phyloP scores from a whole-genome alignment of 495 filamentous ascomycete genomes.

The Penicillium manginii region DNA sequence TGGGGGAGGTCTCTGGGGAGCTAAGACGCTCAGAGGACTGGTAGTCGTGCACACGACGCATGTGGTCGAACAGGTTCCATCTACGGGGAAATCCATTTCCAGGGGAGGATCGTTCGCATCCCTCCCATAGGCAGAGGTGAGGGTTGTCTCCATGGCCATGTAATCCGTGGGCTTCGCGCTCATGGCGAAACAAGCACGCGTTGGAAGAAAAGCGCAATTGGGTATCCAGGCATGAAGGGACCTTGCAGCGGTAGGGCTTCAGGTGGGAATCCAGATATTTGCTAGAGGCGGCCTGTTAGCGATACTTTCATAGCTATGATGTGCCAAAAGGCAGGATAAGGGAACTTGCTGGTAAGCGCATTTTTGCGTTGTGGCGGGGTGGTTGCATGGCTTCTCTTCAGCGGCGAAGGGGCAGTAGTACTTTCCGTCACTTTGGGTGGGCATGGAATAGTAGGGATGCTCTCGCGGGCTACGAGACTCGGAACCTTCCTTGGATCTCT shows the following conservation, averaged over 20 bases:
- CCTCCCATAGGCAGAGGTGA: slow-evolving; percentile 79
- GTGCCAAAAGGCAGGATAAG: background rate
- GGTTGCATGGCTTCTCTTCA: slow-evolving; percentile 72
- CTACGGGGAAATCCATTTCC: slow-evolving; percentile 89
- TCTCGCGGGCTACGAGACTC: slow-evolving; percentile 69
- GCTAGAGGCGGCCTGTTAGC: slow-evolving; percentile 56
- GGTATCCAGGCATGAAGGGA: slow-evolving; percentile 72
- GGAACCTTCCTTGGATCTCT: slow-evolving; percentile 51
- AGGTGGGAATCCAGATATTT: slow-evolving; percentile 94
- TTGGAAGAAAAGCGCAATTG: slow-evolving; percentile 82
- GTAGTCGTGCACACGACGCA: slow-evolving; percentile 90
- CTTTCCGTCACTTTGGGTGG: slow-evolving; percentile 70
- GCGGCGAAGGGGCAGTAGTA: slow-evolving; percentile 87
- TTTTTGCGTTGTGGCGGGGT: slow-evolving; percentile 88
- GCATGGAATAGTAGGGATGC: slow-evolving; percentile 76
- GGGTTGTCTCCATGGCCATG: slow-evolving; percentile 92
- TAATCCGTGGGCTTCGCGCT: slow-evolving; percentile 92
- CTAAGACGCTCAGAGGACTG: slow-evolving; percentile 51
- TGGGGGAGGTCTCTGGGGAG: slow-evolving; percentile 47
- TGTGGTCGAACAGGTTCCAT: slow-evolving; percentile 94
- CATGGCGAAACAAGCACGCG: slow-evolving; percentile 90
- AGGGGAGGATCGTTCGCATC: slow-evolving; percentile 76
- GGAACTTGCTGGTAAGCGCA: slow-evolving; percentile 91
- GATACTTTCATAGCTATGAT: slow-evolving; percentile 1
- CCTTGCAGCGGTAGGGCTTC: slow-evolving; percentile 92